Base-by-base conservation (phyloP, 2,329 filamentous ascomycete species). In the Penicillium sp. region DNA sequence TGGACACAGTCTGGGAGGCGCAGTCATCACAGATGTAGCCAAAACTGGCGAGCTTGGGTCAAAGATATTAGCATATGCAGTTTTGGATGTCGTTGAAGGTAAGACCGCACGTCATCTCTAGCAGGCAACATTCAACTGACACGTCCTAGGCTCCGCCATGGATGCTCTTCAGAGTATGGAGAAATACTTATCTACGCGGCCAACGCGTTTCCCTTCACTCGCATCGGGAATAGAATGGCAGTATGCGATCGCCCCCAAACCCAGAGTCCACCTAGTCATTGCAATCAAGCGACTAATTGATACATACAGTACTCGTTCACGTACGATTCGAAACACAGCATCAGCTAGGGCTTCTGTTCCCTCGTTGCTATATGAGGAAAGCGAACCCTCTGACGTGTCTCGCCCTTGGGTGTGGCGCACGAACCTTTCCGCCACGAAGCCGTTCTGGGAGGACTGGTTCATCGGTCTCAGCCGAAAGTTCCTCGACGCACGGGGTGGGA, bases 371-470 rank as follows among this genome's bases (percentile, higher is more conserved):
- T 77, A 75, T 2, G 74, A 80, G 47, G 69, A 80, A 68, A 52
- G 59, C 4, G 47, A 62, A 2, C 62, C 66, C 6, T 50, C 60
- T 9, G 68, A 74, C 50, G 61, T 65, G 18, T 68, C 74, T 15
- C 75, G 80, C 45, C 80, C 83, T 2, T 95, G 89, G 88, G 81
- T 81, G 52, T 99, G 94, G 94, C 81, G 86, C 60, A 97, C 94
- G 3, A 86, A 96, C 67, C 79, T 97, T 24, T 84, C 81, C 0
- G 84, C 84, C 34, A 97, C 94, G 8, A 88, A 95, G 66, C 85
- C 88, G 0, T 97, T 92, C 71, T 99, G 93, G 93, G 87, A 94
- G 70, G 88, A 85, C 59, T 99, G 93, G 93, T 97, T 96, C 67
- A 80, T 84, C 10, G 91, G 91, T 0, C 79, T 97, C 63, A 95